phyloP scores from a whole-genome alignment of 2,329 filamentous ascomycete species.

The Colletotrichum sp. region DNA sequence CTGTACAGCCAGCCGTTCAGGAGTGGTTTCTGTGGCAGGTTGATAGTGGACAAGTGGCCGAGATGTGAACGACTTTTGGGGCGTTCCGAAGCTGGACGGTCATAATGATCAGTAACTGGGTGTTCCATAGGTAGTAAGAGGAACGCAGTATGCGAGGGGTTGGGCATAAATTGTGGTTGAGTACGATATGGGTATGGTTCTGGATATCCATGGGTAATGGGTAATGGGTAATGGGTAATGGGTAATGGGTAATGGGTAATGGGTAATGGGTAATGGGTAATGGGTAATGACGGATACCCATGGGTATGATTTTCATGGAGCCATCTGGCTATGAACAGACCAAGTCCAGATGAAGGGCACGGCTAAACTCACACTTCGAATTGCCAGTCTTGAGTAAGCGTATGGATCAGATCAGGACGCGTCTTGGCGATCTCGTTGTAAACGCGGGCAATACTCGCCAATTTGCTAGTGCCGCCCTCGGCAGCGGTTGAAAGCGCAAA shows the following conservation, averaged over 20 bases:
- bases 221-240: too few relatives aligned
- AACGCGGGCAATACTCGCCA: constrained; percentile 62
- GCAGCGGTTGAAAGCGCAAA: constrained; percentile 58
- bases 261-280: too few relatives aligned
- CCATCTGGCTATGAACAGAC: background rate
- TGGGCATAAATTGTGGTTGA: background rate
- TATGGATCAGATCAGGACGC: constrained; percentile 65
- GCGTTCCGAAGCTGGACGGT: constrained; percentile 53
- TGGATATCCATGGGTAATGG: too few relatives aligned
- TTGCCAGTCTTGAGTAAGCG: constrained; percentile 57
- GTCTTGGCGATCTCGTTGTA: constrained; percentile 68
- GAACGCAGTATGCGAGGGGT: background rate
- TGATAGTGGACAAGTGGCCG: constrained; percentile 63
- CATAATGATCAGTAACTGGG: background rate
- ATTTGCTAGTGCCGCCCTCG: constrained; percentile 60
- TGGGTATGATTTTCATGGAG: too few relatives aligned
- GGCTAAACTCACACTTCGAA: constrained; percentile 40
- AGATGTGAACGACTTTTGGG: constrained; percentile 46
- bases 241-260: too few relatives aligned
- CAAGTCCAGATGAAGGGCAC: background rate
- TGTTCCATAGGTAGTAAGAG: background rate
- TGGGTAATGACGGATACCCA: too few relatives aligned
- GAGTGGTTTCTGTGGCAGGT: constrained; percentile 44
- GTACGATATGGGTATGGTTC: background rate
- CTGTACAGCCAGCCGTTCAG: constrained; percentile 63